Conservation (phyloP, 305 asterid species). For the Stenogyne calaminthoides region DNA sequence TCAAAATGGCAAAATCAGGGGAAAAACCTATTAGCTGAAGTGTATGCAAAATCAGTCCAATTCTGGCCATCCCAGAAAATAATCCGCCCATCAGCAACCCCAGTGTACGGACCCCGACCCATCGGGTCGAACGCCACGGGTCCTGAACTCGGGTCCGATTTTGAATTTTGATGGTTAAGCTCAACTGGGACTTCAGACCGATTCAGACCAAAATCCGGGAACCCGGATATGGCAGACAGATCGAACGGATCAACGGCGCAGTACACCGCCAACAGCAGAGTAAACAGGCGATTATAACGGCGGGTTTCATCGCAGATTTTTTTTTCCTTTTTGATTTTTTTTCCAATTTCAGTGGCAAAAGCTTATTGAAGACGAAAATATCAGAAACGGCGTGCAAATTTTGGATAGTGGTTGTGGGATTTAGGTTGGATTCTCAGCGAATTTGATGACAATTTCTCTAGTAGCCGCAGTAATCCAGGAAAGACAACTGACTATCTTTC, state of each 20-base stretch:
- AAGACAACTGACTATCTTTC: background rate
- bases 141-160: constrained; percentile 91
- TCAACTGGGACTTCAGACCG: constrained; percentile 65
- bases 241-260: constrained; percentile 85
- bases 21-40: constrained; percentile 71
- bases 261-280: constrained; percentile 66
- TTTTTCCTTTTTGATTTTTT: background rate
- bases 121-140: constrained; percentile 73
- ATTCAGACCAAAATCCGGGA: constrained; percentile 77
- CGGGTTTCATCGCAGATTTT: constrained; percentile 40
- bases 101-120: constrained; percentile 94
- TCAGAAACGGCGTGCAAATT: background rate
- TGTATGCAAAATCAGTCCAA: constrained; percentile 84
- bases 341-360: background rate
- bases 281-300: constrained; percentile 47
- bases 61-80: constrained; percentile 80
- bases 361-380: background rate
- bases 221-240: constrained; percentile 61
- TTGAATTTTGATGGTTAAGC: constrained; percentile 57
- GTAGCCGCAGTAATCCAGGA: background rate
- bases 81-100: constrained; percentile 88
- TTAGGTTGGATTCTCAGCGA: background rate
- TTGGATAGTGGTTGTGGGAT: background rate
- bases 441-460: background rate
- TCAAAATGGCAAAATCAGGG: background rate